phyloP scores from a whole-genome alignment of 257 asterid species.

The Solanum paucissectum region DNA sequence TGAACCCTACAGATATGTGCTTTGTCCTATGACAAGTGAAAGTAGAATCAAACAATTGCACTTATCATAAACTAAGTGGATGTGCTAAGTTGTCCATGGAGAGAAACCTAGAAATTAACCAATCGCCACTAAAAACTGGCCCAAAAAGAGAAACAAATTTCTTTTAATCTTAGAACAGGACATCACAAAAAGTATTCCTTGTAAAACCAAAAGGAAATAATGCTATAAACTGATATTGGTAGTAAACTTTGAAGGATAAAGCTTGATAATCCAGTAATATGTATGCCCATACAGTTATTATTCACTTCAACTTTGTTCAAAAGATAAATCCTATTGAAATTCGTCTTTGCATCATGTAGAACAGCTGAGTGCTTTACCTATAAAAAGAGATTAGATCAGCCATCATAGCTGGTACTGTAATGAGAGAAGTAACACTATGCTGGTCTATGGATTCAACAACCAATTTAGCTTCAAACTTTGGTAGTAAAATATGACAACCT shows the following conservation, averaged over 20 bases:
- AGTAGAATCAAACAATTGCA: background rate
- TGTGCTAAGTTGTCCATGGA: background rate
- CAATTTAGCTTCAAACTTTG: conserved; percentile 56
- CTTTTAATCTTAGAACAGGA: background rate
- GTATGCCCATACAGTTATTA: background rate
- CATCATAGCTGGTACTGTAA: conserved; percentile 91
- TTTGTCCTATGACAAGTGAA: conserved; percentile 22
- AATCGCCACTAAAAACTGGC: background rate
- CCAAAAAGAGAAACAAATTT: background rate
- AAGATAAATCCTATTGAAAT: background rate
- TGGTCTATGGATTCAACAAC: conserved; percentile 53
- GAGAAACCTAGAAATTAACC: background rate
- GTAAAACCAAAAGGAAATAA: background rate
- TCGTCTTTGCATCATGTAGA: background rate
- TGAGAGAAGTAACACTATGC: conserved; percentile 55
- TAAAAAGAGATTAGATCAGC: conserved; percentile 58
- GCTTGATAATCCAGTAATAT: background rate
- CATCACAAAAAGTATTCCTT: background rate
- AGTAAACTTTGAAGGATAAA: background rate
- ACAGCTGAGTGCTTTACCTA: conserved; percentile 21
- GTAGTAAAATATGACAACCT: conserved; percentile 63
- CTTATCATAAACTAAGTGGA: background rate
- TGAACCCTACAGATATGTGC: conserved; percentile 10
- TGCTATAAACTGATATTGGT: background rate
- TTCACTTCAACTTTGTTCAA: background rate